phyloP scores from a whole-genome alignment of 2,329 filamentous ascomycete species.

The Graphium sp. region DNA sequence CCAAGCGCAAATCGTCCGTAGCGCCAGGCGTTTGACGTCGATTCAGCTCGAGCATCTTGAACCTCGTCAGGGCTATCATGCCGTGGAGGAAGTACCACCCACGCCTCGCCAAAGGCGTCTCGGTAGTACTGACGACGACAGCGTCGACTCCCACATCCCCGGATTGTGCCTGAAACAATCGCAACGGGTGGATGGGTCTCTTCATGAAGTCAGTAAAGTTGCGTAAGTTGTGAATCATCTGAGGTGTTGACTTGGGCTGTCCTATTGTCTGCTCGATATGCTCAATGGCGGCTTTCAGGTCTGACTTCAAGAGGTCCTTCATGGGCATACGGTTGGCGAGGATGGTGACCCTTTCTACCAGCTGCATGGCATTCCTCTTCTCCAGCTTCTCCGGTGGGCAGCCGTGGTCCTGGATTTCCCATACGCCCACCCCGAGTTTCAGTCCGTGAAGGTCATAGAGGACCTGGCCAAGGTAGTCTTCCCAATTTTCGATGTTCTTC shows the following conservation, averaged over 20 bases:
- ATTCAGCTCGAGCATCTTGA: slow-evolving; percentile 50
- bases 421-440: slow-evolving; percentile 52
- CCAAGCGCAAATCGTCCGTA: slow-evolving; percentile 71
- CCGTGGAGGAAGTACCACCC: slow-evolving; percentile 90
- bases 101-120: slow-evolving; percentile 58
- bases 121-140: slow-evolving; percentile 48
- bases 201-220: slow-evolving; percentile 71
- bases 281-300: slow-evolving; percentile 79
- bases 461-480: slow-evolving; percentile 73
- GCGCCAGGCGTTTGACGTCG: slow-evolving; percentile 64
- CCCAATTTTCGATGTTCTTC: slow-evolving; percentile 63
- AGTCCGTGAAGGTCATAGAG: slow-evolving; percentile 70
- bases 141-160: slow-evolving; percentile 63
- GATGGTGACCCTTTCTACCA: slow-evolving; percentile 69
- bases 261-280: slow-evolving; percentile 83
- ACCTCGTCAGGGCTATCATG: slow-evolving; percentile 76
- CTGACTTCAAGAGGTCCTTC: slow-evolving; percentile 82
- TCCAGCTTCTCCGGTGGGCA: slow-evolving; percentile 67
- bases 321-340: slow-evolving; percentile 73
- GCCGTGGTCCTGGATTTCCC: slow-evolving; percentile 60
- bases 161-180: slow-evolving; percentile 64
- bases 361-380: slow-evolving; percentile 59
- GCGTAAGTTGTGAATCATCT: slow-evolving; percentile 75
- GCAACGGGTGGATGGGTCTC: slow-evolving; percentile 65
- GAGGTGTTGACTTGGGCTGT: slow-evolving; percentile 57